Conservation (phyloP, 257 asterid species). For the Solanum virginianum region DNA sequence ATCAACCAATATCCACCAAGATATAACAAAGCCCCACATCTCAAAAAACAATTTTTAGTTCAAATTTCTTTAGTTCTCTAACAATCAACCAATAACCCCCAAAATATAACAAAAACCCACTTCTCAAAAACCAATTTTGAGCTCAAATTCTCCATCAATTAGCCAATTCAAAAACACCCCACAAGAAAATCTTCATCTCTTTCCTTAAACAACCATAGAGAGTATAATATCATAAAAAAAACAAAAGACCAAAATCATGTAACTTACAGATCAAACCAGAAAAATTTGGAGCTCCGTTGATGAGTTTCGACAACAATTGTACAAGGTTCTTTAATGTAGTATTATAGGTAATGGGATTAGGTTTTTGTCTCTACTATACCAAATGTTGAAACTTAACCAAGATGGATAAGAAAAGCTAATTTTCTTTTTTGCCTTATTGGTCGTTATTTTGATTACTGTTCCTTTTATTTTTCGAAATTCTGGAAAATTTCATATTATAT, state of each 20-base stretch:
- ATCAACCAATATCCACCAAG: background rate
- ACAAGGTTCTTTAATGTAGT: background rate
- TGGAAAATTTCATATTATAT: background rate
- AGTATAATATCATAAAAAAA: background rate
- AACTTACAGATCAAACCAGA: background rate
- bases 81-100: background rate
- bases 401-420: background rate
- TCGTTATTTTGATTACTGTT: background rate
- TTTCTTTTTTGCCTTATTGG: background rate
- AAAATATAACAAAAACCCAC: background rate
- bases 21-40: constrained; percentile 12
- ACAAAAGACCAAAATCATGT: background rate
- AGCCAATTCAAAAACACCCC: background rate
- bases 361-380: background rate
- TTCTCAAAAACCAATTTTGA: constrained; percentile 19
- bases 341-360: background rate
- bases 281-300: background rate
- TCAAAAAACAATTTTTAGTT: constrained; percentile 22
- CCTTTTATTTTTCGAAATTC: background rate
- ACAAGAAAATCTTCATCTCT: background rate
- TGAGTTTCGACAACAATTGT: background rate
- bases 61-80: background rate
- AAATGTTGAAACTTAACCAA: background rate
- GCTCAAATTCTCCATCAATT: background rate
- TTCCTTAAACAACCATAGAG: background rate